Base-by-base conservation (phyloP, 2,329 filamentous ascomycete genomes). In the Leptographium procerum region DNA sequence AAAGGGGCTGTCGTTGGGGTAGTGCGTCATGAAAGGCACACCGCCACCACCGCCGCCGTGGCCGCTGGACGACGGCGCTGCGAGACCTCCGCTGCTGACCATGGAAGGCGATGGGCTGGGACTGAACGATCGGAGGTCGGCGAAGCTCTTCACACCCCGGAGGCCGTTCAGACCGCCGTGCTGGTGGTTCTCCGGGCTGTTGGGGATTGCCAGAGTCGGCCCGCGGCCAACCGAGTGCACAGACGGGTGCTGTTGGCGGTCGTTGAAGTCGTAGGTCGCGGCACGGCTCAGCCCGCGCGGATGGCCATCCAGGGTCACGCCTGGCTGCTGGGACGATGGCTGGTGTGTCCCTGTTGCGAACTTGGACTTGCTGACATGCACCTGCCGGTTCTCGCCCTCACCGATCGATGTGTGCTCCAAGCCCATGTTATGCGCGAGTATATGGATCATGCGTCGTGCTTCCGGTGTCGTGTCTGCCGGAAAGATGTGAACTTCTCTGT, bases 241-340 rank as follows among this genome's bases (percentile, higher is more conserved):
- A 6, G 61, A 63, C 14, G 64, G 56, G 29, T 64, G 63, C n/a
- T 64, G 63, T 22, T 63, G 65, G 82, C 84, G 54, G 61, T 87
- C 87, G 64, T 89, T 91, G 71, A 97, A 97, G 71, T 97, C 94
- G 64, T 95, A 96, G 2, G 94, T 97, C n/a, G 94, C 94, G 19
- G 94, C 91, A 62, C 94, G 87, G 74, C 91, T 96, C 40, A 99
- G 77, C 5, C 87, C 88, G 61, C 92, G 88, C 64, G 92, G 86
- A 65, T 90, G 86, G 58, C 88, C 84, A 63, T 95, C 89, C 55
- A 85, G 77, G 26, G 84, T 83, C 60, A 88, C 85, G 59, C 84
- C 84, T 1, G 82, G 78, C 26, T 85, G 77, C 76, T 85, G 71
- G 65, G 78, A 75, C n/a, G 79, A 73, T 45, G 80, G 72, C 66